Percentiles rank a stretch among this genome's conserved stretches.
Conservation (phyloP, 352 stramenopile genomes). For the Phytophthora parvispora region DNA sequence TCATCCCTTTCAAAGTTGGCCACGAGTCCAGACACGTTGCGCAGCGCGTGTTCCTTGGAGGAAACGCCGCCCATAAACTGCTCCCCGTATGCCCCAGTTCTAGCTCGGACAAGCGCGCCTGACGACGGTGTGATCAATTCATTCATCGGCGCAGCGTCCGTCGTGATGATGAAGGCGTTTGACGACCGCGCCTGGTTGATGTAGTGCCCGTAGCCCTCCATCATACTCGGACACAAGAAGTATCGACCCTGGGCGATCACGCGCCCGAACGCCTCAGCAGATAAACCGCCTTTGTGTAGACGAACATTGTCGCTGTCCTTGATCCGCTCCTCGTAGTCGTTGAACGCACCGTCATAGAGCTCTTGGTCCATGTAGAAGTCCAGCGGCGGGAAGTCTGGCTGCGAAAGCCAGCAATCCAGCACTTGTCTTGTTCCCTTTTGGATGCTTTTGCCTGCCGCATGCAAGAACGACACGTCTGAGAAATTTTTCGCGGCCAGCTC, state of each 20-base stretch:
- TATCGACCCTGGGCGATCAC: constrained; percentile 45
- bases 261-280: constrained; percentile 36
- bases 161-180: constrained; percentile 55
- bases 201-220: constrained; percentile 70
- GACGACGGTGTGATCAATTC: constrained; percentile 54
- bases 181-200: constrained; percentile 69
- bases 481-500: constrained; percentile 45
- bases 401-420: constrained; percentile 52
- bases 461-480: constrained; percentile 44
- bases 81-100: constrained; percentile 21
- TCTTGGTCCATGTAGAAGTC: constrained; percentile 54
- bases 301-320: constrained; percentile 18
- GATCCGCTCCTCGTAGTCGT: constrained; percentile 22
- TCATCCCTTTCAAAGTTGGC: constrained; percentile 39
- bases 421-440: constrained; percentile 56
- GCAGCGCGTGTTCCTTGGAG: constrained; percentile 34
- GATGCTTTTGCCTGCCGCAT: constrained; percentile 54
- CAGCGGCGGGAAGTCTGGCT: constrained; percentile 44
- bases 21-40: constrained; percentile 52
- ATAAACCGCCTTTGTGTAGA: constrained; percentile 38
- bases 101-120: constrained; percentile 47
- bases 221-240: constrained; percentile 59
- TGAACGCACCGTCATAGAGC: constrained; percentile 35
- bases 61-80: constrained; percentile 56
- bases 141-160: constrained; percentile 61